Evolutionary conservation across 768 basidiomycete genomes (phyloP).

Genomic region (Rhodotorula graminis): DNA sequence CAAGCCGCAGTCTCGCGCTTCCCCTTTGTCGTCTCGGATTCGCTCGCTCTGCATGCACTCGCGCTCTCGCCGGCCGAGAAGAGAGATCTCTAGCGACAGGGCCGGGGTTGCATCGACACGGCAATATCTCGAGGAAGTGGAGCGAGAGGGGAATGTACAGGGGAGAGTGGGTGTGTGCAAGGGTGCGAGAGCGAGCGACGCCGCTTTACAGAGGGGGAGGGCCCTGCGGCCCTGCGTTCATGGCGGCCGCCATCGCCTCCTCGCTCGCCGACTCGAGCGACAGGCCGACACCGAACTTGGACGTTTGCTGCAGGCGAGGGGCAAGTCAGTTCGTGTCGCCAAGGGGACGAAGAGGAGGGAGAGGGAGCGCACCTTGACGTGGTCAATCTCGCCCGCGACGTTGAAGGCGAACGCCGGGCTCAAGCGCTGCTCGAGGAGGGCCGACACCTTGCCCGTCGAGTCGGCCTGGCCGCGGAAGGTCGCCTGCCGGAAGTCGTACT

Average conservation of each 20-base stretch:
- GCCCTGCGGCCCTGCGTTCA: slow-evolving; percentile 13
- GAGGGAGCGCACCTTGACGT: slow-evolving; percentile 61
- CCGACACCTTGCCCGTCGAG: slow-evolving; percentile 89
- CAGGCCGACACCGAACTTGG: slow-evolving; percentile 36
- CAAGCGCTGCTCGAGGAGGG: slow-evolving; percentile 90
- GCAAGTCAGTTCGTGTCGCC: not conserved
- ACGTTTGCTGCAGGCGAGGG: slow-evolving; percentile 9
- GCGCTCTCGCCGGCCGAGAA: too few relatives aligned
- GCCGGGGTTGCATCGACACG: not conserved
- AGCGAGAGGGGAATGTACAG: not conserved
- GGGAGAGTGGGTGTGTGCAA: not conserved
- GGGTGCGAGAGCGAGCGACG: not conserved
- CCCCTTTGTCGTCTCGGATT: not conserved
- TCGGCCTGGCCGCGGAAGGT: slow-evolving; percentile 93
- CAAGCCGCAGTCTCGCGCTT: not conserved
- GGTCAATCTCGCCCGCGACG: slow-evolving; percentile 94
- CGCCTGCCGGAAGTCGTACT: slow-evolving; percentile 90
- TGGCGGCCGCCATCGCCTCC: slow-evolving; percentile 31
- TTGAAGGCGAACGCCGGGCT: slow-evolving; percentile 91
- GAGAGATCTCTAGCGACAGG: not conserved
- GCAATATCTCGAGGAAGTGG: not conserved
- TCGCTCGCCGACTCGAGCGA: slow-evolving; percentile 29
- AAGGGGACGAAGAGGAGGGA: not conserved
- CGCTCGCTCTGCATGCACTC: not conserved
- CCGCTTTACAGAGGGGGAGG: slow-evolving; percentile 20